phyloP scores from a whole-genome alignment of 208 protist genomes.

The Endotrypanum monterogeii region DNA sequence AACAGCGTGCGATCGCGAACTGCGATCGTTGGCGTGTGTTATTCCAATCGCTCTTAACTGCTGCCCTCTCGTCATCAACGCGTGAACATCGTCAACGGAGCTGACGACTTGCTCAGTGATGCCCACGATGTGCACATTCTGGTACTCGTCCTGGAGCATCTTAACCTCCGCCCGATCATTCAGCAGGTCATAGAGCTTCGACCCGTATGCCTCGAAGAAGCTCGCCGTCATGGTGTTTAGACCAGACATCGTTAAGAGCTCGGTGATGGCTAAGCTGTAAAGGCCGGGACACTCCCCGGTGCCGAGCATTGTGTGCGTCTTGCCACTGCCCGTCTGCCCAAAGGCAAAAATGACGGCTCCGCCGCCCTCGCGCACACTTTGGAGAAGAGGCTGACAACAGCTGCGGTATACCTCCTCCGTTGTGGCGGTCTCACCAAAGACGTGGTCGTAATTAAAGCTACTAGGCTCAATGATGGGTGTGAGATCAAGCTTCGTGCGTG shows the following conservation, averaged over 20 bases:
- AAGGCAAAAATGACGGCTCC: slow-evolving; percentile 93
- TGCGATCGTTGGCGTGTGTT: slow-evolving; percentile 87
- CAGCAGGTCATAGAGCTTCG: slow-evolving; percentile 94
- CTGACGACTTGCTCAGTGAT: slow-evolving; percentile 77
- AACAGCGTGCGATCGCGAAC: slow-evolving; percentile 85
- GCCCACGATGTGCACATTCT: slow-evolving; percentile 92
- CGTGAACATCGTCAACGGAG: slow-evolving; percentile 69
- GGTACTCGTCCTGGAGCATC: slow-evolving; percentile 92
- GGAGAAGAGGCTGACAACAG: slow-evolving; percentile 70
- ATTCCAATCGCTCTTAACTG: slow-evolving; percentile 74
- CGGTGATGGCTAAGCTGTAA: slow-evolving; percentile 91
- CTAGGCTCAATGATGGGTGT: slow-evolving; percentile 91
- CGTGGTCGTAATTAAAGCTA: slow-evolving; percentile 77
- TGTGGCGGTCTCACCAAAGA: slow-evolving; percentile 66
- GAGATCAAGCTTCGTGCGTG: slow-evolving; percentile 92
- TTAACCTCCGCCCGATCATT: slow-evolving; percentile 83
- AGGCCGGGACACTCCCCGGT: slow-evolving; percentile 61
- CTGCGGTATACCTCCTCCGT: slow-evolving; percentile 70
- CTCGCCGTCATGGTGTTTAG: slow-evolving; percentile 54
- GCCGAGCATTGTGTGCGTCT: slow-evolving; percentile 92
- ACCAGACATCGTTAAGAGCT: slow-evolving; percentile 85
- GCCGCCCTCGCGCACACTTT: slow-evolving; percentile 60
- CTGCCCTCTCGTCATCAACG: slow-evolving; percentile 82
- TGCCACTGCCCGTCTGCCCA: slow-evolving; percentile 96
- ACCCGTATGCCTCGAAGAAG: slow-evolving; percentile 96